Percentiles rank a stretch among this genome's conserved stretches.
Evolutionary conservation across 768 basidiomycete genomes (phyloP).

Genomic region (Paxillus involutus): DNA sequence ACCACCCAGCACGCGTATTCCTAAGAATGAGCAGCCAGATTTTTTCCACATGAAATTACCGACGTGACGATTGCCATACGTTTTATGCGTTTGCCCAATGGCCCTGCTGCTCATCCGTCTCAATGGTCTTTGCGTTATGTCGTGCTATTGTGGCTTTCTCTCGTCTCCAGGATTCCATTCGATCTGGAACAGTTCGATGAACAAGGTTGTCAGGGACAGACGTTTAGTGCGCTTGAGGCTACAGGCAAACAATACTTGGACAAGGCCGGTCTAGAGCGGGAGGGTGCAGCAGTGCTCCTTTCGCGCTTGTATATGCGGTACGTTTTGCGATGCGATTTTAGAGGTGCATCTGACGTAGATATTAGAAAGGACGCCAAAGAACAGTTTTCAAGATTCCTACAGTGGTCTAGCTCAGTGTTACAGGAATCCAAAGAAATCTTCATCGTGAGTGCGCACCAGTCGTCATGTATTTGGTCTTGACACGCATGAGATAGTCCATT

Average conservation of each 20-base stretch:
- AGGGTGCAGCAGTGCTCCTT: constrained; percentile 78
- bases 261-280: constrained; percentile 81
- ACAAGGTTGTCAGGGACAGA: constrained; percentile 45
- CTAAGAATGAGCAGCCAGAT: constrained; percentile 63
- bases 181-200: constrained; percentile 86
- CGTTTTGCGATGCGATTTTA: constrained; percentile 14
- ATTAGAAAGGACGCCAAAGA: constrained; percentile 58
- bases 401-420: constrained; percentile 43
- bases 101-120: constrained; percentile 37
- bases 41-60: constrained; percentile 89
- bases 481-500: constrained; percentile 47
- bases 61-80: constrained; percentile 77
- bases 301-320: constrained; percentile 81
- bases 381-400: constrained; percentile 53
- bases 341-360: constrained; percentile 9
- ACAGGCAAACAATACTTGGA: constrained; percentile 57
- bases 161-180: constrained; percentile 94
- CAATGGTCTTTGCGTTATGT: constrained; percentile 86
- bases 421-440: constrained; percentile 45
- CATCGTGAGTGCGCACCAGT: constrained; percentile 38
- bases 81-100: constrained; percentile 53
- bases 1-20: constrained; percentile 5
- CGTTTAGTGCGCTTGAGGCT: constrained; percentile 55
- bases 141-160: constrained; percentile 88
- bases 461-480: background rate